phyloP scores from a whole-genome alignment of 2,329 filamentous ascomycete genomes.

The Septoria petroselini region DNA sequence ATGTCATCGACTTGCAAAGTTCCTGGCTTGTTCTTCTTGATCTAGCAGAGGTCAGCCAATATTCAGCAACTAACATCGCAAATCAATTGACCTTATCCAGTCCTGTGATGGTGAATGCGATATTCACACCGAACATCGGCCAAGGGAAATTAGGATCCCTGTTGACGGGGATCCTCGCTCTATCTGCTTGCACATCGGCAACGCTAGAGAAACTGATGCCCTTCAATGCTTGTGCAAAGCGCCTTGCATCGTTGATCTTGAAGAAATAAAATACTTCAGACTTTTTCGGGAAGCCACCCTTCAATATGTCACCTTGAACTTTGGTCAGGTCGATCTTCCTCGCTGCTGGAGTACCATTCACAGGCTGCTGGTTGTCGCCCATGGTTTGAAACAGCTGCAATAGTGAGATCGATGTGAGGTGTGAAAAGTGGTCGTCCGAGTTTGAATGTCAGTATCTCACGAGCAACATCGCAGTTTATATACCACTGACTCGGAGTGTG shows the following conservation, averaged over 20 bases:
- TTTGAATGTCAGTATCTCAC: too few relatives aligned
- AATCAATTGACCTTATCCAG: constrained; percentile 26
- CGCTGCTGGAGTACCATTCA: not conserved
- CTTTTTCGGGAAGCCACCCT: constrained; percentile 27
- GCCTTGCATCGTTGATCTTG: constrained; percentile 23
- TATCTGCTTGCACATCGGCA: constrained; percentile 16
- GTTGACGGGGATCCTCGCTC: not conserved
- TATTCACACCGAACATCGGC: constrained; percentile 27
- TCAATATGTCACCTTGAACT: constrained; percentile 30
- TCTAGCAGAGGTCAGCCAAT: not conserved
- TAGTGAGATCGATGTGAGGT: not conserved
- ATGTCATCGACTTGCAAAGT: not conserved
- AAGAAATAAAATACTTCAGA: constrained; percentile 30
- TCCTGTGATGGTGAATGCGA: constrained; percentile 28
- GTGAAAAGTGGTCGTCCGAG: too few relatives aligned
- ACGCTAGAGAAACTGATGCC: constrained; percentile 5
- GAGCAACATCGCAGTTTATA: too few relatives aligned
- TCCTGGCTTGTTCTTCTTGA: not conserved
- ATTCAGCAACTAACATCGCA: not conserved
- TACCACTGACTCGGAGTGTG: too few relatives aligned
- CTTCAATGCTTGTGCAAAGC: constrained; percentile 10
- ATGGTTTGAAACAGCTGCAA: not conserved
- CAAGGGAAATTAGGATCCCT: not conserved
- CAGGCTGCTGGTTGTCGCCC: not conserved
- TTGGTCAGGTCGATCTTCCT: constrained; percentile 14